phyloP scores from a whole-genome alignment of 2,329 filamentous ascomycete species.

The Fusarium sp. region DNA sequence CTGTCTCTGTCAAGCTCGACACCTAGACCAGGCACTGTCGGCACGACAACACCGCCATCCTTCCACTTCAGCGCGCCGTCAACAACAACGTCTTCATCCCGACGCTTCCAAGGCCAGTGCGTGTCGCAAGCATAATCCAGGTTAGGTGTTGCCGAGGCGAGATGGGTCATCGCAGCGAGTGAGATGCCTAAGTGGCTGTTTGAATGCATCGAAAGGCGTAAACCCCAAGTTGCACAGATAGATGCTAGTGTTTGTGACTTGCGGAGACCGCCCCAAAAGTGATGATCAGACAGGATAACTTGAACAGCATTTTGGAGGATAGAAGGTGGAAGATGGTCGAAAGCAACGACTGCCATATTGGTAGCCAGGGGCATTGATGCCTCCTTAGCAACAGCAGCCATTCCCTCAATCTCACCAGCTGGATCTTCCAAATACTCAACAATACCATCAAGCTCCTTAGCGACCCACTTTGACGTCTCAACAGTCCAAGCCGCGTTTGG shows the following conservation, averaged over 20 bases:
- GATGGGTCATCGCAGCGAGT: constrained; percentile 57
- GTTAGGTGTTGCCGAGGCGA: constrained; percentile 55
- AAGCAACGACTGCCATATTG: constrained; percentile 58
- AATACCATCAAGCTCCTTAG: constrained; percentile 52
- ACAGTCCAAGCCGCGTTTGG: constrained; percentile 56
- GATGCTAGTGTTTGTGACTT: constrained; percentile 54
- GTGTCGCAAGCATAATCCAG: constrained; percentile 59
- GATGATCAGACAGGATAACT: constrained; percentile 56
- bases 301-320: constrained; percentile 55
- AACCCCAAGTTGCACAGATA: constrained; percentile 55
- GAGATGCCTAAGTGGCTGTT: constrained; percentile 58
- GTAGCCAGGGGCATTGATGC: constrained; percentile 57
- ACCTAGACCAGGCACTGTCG: constrained; percentile 51
- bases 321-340: constrained; percentile 53
- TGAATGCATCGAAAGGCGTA: constrained; percentile 57
- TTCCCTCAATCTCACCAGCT: constrained; percentile 55
- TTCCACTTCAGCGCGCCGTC: constrained; percentile 53
- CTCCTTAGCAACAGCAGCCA: constrained; percentile 56
- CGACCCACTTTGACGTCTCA: constrained; percentile 54
- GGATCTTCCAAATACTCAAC: constrained; percentile 57
- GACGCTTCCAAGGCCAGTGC: constrained; percentile 59
- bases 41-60: constrained; percentile 52
- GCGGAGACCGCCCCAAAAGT: constrained; percentile 58
- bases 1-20: constrained; percentile 54
- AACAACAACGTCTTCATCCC: constrained; percentile 55